These are phyloP conservation scores for Climacium dendroides DNA, from an alignment of 225 moss, liverwort and hornwort species.

Conservation along the genomic window DNA sequence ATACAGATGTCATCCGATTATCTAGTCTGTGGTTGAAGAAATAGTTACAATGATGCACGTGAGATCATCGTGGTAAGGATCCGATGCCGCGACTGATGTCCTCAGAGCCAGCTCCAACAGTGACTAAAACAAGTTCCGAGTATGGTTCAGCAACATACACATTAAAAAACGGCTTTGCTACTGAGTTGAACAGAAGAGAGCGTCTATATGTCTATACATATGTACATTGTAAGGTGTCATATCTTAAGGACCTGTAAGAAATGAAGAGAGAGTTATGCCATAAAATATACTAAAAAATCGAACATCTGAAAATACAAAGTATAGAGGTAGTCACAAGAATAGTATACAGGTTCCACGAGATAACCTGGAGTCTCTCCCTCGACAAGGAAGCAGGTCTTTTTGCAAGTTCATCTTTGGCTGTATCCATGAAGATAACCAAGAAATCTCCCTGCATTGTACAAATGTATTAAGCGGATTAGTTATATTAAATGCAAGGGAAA, in stretches of 20 bases:
- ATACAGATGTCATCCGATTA: not conserved
- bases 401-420: conserved; percentile 79
- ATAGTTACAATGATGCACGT: conserved; percentile 64
- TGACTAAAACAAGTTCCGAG: conserved; percentile 36
- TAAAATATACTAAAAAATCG: not conserved
- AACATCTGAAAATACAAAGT: not conserved
- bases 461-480: not conserved
- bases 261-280: not conserved
- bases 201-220: not conserved
- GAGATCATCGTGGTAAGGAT: conserved; percentile 91
- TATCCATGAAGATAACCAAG: conserved; percentile 97
- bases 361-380: conserved; percentile 69
- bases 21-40: not conserved
- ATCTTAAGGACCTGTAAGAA: not conserved
- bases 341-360: not conserved
- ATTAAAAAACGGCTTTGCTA: not conserved
- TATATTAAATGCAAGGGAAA: not conserved
- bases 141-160: not conserved
- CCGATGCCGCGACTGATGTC: conserved; percentile 86
- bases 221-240: not conserved
- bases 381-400: conserved; percentile 70
- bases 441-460: conserved; percentile 65
- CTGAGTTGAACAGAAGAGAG: not conserved
- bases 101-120: conserved; percentile 86
- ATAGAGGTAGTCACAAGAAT: not conserved